Evolutionary conservation across 192 early-diverging fungal species (phyloP), one percentile per base, ranked within the genome.

Genomic region (Mortierella hygrophila): DNA sequence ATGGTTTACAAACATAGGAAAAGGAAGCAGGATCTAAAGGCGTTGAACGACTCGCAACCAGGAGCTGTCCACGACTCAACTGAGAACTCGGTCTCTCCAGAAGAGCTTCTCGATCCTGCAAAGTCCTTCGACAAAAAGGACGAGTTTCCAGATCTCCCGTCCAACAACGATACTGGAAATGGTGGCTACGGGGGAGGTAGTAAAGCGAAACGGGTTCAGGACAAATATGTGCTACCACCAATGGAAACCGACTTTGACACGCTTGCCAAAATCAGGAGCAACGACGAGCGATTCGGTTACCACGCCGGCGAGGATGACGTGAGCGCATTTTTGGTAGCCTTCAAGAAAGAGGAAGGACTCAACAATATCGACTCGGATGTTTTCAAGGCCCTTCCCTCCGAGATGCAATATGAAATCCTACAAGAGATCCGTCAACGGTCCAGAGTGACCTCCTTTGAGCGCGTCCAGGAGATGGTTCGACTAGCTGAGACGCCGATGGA

Each of bases 321-420:
- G 21, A 54, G 79, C n/a, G 44, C 54, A 0, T 87, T 71, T 69
- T 72, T 80, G 72, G 76, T 60, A 23, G 77, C 60, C 32, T 76
- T 81, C 60, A 91, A 88, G 41, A 81, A 73, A 29, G 79, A 89
- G 74, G 82, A 81, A 4, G 72, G 80, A 13, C 90, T 93, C 29
- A 72, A 96, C n/a, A 92, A 97, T 79, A 92, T 95, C n/a, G 95
- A 97, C 71, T 97, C 97, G 0, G 92, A 91, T 3, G 89, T 81
- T 13, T 99, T 99, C 85, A 88, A 92, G 65, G 81, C 91, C 0
- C 90, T 99, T 29, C 93, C 97, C 8, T 81, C 93, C 1, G 97
- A 98, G 77, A 87, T 94, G 23, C 99, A 99, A 88, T 96, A 98
- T 87, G 97, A 99, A 83, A 92, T 99, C 57, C 92, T 99, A 35